Conservation (phyloP, 163 green algal species). For the Scenedesmus sp. region DNA sequence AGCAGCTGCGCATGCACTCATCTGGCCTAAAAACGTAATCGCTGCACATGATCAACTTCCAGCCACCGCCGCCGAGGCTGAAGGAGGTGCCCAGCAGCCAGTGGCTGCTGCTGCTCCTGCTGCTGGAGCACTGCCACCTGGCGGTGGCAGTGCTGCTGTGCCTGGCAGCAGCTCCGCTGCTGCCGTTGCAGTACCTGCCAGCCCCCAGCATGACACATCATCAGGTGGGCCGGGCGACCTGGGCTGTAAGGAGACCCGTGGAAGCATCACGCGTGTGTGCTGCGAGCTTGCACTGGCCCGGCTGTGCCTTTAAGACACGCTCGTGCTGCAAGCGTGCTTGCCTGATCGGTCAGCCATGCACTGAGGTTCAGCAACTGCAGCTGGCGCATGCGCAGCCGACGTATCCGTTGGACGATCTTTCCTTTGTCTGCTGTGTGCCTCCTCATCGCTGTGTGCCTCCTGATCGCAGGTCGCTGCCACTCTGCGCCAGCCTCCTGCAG, state of each 20-base stretch:
- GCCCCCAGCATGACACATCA: not conserved
- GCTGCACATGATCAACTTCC: not conserved
- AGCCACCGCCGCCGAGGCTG: not conserved
- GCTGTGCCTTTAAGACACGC: no score
- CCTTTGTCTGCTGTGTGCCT: not conserved
- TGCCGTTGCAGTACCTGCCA: not conserved
- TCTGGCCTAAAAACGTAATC: not conserved
- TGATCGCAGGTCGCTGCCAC: not conserved
- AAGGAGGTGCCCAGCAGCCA: not conserved
- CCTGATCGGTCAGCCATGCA: no score
- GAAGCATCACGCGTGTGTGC: no score
- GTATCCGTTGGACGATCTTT: not conserved
- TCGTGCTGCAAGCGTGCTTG: no score
- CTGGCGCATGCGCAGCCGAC: no score
- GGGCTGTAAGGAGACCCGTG: no score
- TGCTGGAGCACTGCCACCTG: not conserved
- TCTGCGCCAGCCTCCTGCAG: not conserved
- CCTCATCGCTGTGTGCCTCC: not conserved
- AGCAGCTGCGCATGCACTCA: not conserved
- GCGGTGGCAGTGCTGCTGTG: not conserved
- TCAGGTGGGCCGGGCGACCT: not conserved
- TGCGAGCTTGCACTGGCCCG: no score
- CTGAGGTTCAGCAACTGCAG: no score
- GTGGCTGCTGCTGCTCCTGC: not conserved
- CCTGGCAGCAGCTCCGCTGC: not conserved